Base-by-base conservation (phyloP, 75 land plant species). In the Cunninghamia lanceolata region DNA sequence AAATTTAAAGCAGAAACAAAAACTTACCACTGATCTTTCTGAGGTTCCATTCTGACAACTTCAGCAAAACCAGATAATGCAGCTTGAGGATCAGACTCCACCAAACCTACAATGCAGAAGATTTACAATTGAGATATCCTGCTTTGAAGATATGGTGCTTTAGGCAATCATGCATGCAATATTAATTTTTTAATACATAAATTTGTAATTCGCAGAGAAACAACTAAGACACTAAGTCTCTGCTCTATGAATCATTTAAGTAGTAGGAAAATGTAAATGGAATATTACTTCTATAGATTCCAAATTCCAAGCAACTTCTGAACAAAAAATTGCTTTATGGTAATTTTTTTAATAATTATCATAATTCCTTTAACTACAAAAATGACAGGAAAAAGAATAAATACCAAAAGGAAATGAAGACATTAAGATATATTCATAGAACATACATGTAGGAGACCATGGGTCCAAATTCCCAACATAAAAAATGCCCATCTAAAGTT, bases 21-120 rank as follows among this genome's bases (percentile, higher is more conserved):
- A 85, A 76, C 91, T 90, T 86, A 96, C 99, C 99, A 98, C 53
- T 98, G 99, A 32, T 95, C 98, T 90, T 98, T 98, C 83, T 98
- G 94, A 28, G 94, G 96, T 88, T 98, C 99, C 99, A 98, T 98
- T 54, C 88, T 91, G 35, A 98, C 99, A 14, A 98, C 99, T 87
- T 96, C 96, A 38, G 95, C 94, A 93, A 98, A 98, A 82, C 99
- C 99, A 85, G 88, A 88, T 80, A 98, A 92, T 32, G 99, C 99
- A 42, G 89, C 99, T 88, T 95, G 91, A 38, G 99, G 97, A 89
- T 98, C 95, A 38, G 93, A 91, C 90, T 98, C 99, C 83, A 98
- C 98, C 87, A 98, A 84, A 70, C 98, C 99, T 98, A 83, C 32
- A 91, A 79, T 45, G 21, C 50, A 45, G 50, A 80, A n/a, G 21